Evolutionary conservation across 2,329 filamentous ascomycete species (phyloP), one percentile per base, ranked within the genome.

Genomic region (Epichloe scottii): DNA sequence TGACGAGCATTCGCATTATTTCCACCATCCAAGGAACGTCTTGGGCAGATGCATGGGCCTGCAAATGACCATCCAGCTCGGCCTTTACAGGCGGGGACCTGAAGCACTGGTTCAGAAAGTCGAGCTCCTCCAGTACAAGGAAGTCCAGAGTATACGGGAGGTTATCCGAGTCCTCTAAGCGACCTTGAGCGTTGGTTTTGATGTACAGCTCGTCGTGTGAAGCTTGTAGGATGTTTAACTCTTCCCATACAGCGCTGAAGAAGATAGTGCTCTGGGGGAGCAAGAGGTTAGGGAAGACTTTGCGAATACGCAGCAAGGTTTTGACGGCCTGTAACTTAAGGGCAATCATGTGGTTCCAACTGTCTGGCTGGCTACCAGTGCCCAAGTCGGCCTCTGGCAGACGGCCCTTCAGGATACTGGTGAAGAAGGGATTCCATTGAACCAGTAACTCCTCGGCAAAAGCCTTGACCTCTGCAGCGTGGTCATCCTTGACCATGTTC

Each of bases 141-240:
- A 95, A 93, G 67, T 98, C 93, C 23, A 98, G 75, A 1, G 90
- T 95, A 67, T 95, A 96, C 0, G 91, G 89, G n/a, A 98, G 75
- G 41, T 84, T 84, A 64, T 98, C 91, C 3, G 86, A 81, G 65
- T 96, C 90, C 66, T 95, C 90, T 35, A 97, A 70, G 38, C 91
- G 82, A 50, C 89, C 88, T 68, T 97, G 90, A 44, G 85, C 81
- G 58, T 91, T 88, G 56, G 87, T 83, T 50, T 86, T 77, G 58
- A 97, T 87, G 67, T 94, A 98, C 62, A 95, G 82, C 56, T 84
- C 75, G 57, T 88, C 81, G 64, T 96, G 94, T 41, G 84, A 71
- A 2, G 72, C 71, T 60, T 89, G 83, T 43, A 95, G 73, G 19
- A 80, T 75, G 19, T 79, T 82, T 3, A 98, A 78, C 65, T 97